Base-by-base conservation (phyloP, 2,329 filamentous ascomycete genomes). In the Biscogniauxia marginata region DNA sequence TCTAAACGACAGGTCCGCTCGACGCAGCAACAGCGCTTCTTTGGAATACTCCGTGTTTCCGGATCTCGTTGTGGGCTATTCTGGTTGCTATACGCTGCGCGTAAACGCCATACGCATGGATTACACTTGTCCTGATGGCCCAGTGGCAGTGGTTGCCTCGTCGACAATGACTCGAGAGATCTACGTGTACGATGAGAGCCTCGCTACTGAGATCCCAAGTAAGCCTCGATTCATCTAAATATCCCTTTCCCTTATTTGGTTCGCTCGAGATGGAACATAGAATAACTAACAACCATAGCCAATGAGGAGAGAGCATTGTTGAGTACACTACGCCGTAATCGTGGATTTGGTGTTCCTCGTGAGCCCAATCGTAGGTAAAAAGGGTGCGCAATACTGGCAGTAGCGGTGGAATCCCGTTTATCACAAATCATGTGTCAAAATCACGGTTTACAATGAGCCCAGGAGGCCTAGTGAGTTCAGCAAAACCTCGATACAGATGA, bases 31-130 rank as follows among this genome's bases (percentile, higher is more conserved):
- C 19, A 56, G 46, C 30, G 48, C 43, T 8, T 46, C 53, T 1
- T 54, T 44, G 7, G 59, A 63, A 20, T 68, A 62, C 34, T 60
- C 63, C 1, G 63, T 58, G 20, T 68, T 68, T 24, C 59, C 65
- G 5, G 60, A 68, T 25, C 61, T 68, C 0, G 39, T 44, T 20
- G 51, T 67, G 24, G 55, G 51, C 43, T 61, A 56, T 21, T 54
- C 60, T 4, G 66, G 66, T n/a, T 60, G 50, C 1, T 68, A 65
- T 23, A 52, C 52, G 3, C 51, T 68, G 7, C 63, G 56, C 7
- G 56, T 67, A 34, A 66, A 57, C 30, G 64, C 59, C 19, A 55
- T 62, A 24, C 52, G 53, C 3, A 66, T 68, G 54, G 63, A 68
- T 56, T 67, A 64, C 22, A 46, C 43, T 45, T 57, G 62, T 16